Evolutionary conservation across 176 grass and related monocot species (phyloP).

Genomic region (Phoenix roebelenii): DNA sequence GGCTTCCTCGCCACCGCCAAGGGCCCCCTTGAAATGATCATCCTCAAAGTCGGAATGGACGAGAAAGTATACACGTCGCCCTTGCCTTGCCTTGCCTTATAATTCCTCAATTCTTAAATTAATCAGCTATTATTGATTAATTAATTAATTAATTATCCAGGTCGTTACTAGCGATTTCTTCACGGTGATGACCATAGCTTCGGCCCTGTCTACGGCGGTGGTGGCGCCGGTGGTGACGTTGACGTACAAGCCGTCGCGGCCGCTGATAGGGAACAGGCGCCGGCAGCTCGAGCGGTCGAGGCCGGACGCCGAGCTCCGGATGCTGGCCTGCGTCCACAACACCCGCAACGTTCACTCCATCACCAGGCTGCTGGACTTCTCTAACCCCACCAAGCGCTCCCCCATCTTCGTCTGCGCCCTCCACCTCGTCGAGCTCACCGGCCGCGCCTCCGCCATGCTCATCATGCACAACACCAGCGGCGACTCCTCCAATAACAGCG

Average conservation of each 20-base stretch:
- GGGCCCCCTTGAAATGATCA: slow-evolving; percentile 21
- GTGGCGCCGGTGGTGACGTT: slow-evolving; percentile 4
- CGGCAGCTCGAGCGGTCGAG: slow-evolving; percentile 24
- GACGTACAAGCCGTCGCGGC: slow-evolving; percentile 5
- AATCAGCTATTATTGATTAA: too few species aligned
- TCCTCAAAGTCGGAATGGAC: slow-evolving; percentile 10
- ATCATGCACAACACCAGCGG: slow-evolving; percentile 22
- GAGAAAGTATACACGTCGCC: slow-evolving; percentile 1
- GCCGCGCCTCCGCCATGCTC: slow-evolving; percentile 32
- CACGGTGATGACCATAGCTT: slow-evolving; percentile 9
- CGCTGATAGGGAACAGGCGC: slow-evolving; percentile 9
- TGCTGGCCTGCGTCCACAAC: slow-evolving; percentile 33
- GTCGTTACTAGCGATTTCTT: slow-evolving; percentile 11
- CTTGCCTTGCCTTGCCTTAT: background rate
- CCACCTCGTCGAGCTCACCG: slow-evolving; percentile 33
- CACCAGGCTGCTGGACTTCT: slow-evolving; percentile 22
- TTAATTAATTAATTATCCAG: slow-evolving; percentile 10
- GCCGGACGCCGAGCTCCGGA: slow-evolving; percentile 28
- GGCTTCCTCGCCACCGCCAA: slow-evolving; percentile 26
- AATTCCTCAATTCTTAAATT: background rate
- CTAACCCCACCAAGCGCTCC: slow-evolving; percentile 29
- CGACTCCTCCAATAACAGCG: background rate
- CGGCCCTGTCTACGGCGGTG: slow-evolving; percentile 7
- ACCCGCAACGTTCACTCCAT: slow-evolving; percentile 30
- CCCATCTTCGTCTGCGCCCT: slow-evolving; percentile 32